Evolutionary conservation across 441 rosid species (phyloP).

Genomic region (Euphorbia corollata): DNA sequence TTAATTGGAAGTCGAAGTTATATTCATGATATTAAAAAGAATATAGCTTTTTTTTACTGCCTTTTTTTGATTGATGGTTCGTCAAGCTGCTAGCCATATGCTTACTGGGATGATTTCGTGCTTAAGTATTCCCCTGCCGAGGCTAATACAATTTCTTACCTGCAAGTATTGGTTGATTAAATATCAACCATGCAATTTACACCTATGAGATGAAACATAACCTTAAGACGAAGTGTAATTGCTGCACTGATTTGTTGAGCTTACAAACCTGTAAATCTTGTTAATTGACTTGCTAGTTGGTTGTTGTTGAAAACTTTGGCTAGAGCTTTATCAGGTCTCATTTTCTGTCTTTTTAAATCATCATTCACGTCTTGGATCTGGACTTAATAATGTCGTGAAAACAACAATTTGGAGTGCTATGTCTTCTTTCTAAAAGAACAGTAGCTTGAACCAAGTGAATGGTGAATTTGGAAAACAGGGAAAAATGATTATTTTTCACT

Average conservation of each 20-base stretch:
- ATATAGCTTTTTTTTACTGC: neutral
- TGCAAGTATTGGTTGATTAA: slow-evolving; percentile 4
- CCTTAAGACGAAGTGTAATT: neutral
- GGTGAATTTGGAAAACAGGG: neutral
- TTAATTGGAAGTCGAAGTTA: neutral
- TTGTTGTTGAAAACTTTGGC: neutral
- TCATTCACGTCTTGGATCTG: neutral
- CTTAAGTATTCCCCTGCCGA: neutral
- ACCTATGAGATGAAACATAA: neutral
- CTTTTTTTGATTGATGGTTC: too few relatives aligned
- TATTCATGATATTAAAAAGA: neutral
- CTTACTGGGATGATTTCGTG: neutral
- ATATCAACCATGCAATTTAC: neutral
- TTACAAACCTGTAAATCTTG: slow-evolving; percentile 8
- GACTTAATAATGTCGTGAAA: neutral
- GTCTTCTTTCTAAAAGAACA: neutral
- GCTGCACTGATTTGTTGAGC: neutral
- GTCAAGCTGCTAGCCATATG: neutral
- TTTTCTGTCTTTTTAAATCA: neutral
- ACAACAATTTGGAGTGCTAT: neutral
- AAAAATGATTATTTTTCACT: neutral
- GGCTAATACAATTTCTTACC: neutral
- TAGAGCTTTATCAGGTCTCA: neutral
- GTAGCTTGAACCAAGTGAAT: neutral
- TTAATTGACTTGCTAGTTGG: neutral